Base-by-base conservation (phyloP, 2,329 filamentous ascomycete species). In the Sarocladiaceae sp. region DNA sequence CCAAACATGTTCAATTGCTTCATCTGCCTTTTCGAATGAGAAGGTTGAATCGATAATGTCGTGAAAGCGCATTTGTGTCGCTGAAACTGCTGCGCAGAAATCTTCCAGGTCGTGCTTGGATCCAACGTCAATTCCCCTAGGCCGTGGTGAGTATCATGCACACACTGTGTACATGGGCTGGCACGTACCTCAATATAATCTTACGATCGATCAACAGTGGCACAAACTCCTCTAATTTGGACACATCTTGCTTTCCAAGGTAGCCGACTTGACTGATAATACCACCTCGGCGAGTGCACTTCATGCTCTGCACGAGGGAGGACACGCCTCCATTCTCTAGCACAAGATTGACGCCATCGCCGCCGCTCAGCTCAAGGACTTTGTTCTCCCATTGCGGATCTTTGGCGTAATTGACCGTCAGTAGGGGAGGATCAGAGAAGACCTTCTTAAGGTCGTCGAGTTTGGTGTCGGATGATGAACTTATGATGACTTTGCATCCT, bases 221-320 rank as follows among this genome's bases (percentile, higher is more conserved):
- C 1, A 73, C 39, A 20, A 74, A 55, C 33, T 71, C 68, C 2
- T 57, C 53, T 13, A 73, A 51, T 3, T 67, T 55, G 0, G 56
- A 55, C 1, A 62, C 55, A 4, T 68, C 55, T 15, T 63, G 56
- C 15, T 62, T 62, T 4, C 64, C 62, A 2, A 75, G 61, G 54
- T 72, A 74, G 4, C 73, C 71, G 26, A 76, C 69, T 50, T 71
- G 68, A 52, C 71, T 74, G 44, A 75, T 61, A 1, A 63, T 63
- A 0, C 71, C 72, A 2, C 73, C 71, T 1, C 71, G 69, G 10
- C 66, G 60, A 5, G 70, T 71, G 52, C 66, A 72, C 42, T 62
- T 61, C 48, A 75, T 59, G 29, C 68, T 71, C 57, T 66, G 61
- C 2, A 72, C 65, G 22, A 74, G 57, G 0, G 71, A 68, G 1